These are phyloP conservation scores for Diversispora eburnea DNA, from an alignment of 192 early-diverging fungal species.

Conservation along the genomic window DNA sequence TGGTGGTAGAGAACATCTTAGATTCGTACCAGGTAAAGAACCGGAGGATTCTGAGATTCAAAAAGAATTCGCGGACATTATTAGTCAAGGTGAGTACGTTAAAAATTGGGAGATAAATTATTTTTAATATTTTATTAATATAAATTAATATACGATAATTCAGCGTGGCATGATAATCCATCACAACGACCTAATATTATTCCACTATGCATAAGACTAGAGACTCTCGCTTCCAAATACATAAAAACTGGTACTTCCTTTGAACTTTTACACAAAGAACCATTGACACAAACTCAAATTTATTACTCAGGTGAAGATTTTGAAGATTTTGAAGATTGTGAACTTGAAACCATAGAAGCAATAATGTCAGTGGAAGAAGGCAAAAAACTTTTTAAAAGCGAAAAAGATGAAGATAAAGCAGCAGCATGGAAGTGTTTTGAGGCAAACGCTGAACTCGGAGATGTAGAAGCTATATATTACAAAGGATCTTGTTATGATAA, in stretches of 20 bases:
- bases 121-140: background rate
- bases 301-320: background rate
- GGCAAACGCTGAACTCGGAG: background rate
- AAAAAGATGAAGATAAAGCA: background rate
- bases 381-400: slow-evolving; percentile 3
- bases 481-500: background rate
- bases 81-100: background rate
- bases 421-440: slow-evolving; percentile 10
- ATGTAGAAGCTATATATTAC: background rate
- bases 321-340: background rate
- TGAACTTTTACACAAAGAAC: too few relatives aligned
- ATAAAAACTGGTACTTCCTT: too few relatives aligned
- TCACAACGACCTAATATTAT: too few relatives aligned
- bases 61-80: slow-evolving; percentile 8
- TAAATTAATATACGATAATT: background rate
- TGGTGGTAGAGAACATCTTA: background rate
- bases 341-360: background rate
- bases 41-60: background rate
- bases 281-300: background rate
- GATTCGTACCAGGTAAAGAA: background rate
- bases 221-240: too few relatives aligned
- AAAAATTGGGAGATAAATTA: background rate
- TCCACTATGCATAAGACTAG: too few relatives aligned
- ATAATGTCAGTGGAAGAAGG: slow-evolving; percentile 22
- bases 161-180: background rate